Percentiles rank a stretch among this genome's conserved stretches.
phyloP scores from a whole-genome alignment of 768 basidiomycete species.

The Galerina sulciceps region DNA sequence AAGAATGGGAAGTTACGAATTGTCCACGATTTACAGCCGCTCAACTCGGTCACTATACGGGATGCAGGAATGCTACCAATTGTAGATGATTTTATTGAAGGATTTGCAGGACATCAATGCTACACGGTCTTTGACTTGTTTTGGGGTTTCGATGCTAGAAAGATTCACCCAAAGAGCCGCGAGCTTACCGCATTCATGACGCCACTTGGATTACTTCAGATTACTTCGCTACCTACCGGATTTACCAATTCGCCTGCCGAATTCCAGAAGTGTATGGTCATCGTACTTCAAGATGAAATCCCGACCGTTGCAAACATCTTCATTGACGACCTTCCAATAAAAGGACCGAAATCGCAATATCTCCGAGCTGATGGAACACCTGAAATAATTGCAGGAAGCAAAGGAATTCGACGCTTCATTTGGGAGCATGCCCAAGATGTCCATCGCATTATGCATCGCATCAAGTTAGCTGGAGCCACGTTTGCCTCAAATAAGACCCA shows the following conservation, averaged over 20 bases:
- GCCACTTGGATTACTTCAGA: neutral
- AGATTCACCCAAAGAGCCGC: conserved; percentile 27
- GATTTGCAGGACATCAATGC: neutral
- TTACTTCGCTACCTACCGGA: conserved; percentile 40
- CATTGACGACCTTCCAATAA: conserved; percentile 27
- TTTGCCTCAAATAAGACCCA: conserved; percentile 35
- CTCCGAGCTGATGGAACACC: conserved; percentile 20
- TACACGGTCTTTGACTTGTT: conserved; percentile 25
- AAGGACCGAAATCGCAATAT: conserved; percentile 26
- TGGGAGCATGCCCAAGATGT: conserved; percentile 14
- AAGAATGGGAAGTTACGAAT: conserved; percentile 19
- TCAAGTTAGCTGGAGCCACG: conserved; percentile 26
- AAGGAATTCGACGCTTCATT: conserved; percentile 1
- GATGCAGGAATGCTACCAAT: conserved; percentile 29
- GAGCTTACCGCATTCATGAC: neutral
- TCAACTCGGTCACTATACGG: conserved; percentile 31
- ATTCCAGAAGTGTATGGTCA: conserved; percentile 30
- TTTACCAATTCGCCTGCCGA: conserved; percentile 29
- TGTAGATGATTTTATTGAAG: conserved; percentile 21
- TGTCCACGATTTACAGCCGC: conserved; percentile 31
- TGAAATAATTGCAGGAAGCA: conserved; percentile 14
- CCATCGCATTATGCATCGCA: conserved; percentile 16
- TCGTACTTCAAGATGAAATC: conserved; percentile 36
- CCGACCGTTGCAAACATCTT: conserved; percentile 24
- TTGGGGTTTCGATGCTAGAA: conserved; percentile 31